These are phyloP conservation scores for Penicillium paneum DNA, from an alignment of 2,329 filamentous ascomycete species.

Conservation along the genomic window DNA sequence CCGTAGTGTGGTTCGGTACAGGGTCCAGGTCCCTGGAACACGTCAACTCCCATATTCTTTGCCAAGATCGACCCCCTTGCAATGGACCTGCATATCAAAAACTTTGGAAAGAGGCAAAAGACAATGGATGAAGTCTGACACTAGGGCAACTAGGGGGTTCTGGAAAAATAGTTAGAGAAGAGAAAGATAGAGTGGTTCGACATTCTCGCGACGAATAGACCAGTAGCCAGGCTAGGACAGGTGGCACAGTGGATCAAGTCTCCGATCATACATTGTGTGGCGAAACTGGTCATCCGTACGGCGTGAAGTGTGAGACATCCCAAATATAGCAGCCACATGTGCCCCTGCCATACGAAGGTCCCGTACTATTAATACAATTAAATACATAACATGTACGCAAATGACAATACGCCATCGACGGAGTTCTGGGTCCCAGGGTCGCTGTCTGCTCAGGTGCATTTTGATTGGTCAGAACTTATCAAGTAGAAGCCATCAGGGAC, in stretches of 20 bases:
- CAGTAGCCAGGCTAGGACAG: not conserved
- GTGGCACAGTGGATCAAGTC: conserved; percentile 4
- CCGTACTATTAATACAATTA: not conserved
- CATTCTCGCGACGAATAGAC: not conserved
- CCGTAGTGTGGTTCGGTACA: not conserved
- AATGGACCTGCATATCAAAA: conserved; percentile 3
- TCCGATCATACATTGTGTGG: conserved; percentile 3
- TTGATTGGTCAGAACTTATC: not conserved
- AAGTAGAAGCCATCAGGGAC: not conserved
- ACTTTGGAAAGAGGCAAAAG: not conserved
- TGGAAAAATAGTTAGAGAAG: no score
- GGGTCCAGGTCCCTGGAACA: not conserved
- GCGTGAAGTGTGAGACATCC: conserved; percentile 8
- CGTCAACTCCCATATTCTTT: not conserved
- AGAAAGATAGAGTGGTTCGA: not conserved
- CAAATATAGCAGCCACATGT: conserved; percentile 6
- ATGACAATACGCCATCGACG: not conserved
- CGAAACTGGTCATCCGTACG: conserved; percentile 5
- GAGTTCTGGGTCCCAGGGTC: not conserved
- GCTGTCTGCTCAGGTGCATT: not conserved
- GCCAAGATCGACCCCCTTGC: conserved; percentile 2
- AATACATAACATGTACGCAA: not conserved
- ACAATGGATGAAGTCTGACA: not conserved
- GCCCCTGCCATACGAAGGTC: not conserved
- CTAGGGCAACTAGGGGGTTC: not conserved